Evolutionary conservation across 495 filamentous ascomycete species (phyloP), one percentile per base, ranked within the genome.

Genomic region (Rhypophila decipiens): DNA sequence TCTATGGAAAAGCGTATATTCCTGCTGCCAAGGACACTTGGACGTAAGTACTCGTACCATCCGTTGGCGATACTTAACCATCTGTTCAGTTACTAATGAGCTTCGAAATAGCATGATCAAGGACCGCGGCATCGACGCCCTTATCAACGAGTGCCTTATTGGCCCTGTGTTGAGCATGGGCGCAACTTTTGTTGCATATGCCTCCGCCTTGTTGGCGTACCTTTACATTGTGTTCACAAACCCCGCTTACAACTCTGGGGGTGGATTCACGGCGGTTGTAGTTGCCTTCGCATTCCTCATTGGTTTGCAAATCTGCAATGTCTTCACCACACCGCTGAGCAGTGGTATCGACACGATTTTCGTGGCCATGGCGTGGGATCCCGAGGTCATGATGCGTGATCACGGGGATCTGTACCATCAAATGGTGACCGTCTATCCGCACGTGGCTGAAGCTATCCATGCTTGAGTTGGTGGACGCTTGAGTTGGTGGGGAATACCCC

Each of bases 111-210:
- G 65, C 4, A 87, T 95, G 83, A 87, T 95, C 74, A 89, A 86
- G 56, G 80, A 94, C 59, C 87, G 90, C 27, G 91, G 91, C 22
- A 81, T 97, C 46, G 89, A 96, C 56, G 88, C 87, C 7, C 75
- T 96, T 5, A 75, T 94, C 52, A 90, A 91, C 64, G 89, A 96
- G 57, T 94, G 87, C 59, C 77, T 97, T 21, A 85, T 96, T 52
- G 86, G 88, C 0, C 90, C 89, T 0, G 89, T 97, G 13, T 69
- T 97, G n/a, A 86, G 78, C 31, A 90, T 95, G 80, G 90, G 88
- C 39, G 80, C 85, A 2, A 80, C 82, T 0, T 91, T 91, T 51
- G 83, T 95, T 31, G 87, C 79, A 4, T 95, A 90, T 57, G 74
- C 85, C 41, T 90, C 85, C 56, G 84, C 87, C 4, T 61, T 95